These are phyloP conservation scores for Ramalina intermedia DNA, from an alignment of 495 filamentous ascomycete genomes.

Conservation along the genomic window DNA sequence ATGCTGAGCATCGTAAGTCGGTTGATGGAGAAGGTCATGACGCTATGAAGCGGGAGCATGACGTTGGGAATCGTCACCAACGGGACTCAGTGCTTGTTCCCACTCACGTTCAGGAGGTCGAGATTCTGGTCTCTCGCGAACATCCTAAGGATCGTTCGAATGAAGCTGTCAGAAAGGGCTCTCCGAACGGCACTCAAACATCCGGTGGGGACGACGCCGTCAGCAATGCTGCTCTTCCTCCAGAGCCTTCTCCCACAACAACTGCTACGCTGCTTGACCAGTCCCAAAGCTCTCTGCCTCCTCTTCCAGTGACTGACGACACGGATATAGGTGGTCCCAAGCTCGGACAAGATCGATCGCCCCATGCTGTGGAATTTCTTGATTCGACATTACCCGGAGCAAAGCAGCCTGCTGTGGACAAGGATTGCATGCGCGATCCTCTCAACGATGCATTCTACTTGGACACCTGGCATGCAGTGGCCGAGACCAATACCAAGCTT, in stretches of 20 bases:
- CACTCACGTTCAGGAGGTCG: constrained; percentile 30
- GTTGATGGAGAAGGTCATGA: constrained; percentile 65
- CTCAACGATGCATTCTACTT: constrained; percentile 70
- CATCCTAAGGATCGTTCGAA: background rate
- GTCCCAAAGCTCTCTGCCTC: constrained; percentile 45
- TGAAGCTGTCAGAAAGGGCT: constrained; percentile 19
- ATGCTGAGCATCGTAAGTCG: constrained; percentile 53
- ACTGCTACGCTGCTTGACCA: constrained; percentile 43
- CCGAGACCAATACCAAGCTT: constrained; percentile 86
- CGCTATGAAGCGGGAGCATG: constrained; percentile 43
- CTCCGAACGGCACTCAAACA: constrained; percentile 20
- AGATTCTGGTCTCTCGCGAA: constrained; percentile 43
- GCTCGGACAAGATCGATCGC: constrained; percentile 29
- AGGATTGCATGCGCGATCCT: constrained; percentile 70
- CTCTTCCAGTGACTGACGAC: constrained; percentile 54
- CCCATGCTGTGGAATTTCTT: constrained; percentile 25
- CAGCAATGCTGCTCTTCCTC: constrained; percentile 35
- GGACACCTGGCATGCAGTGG: constrained; percentile 76
- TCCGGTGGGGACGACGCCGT: constrained; percentile 21
- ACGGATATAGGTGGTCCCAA: constrained; percentile 65
- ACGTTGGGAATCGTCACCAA: constrained; percentile 39
- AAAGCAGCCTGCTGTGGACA: constrained; percentile 44
- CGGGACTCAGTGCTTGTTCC: constrained; percentile 50
- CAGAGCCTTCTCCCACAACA: constrained; percentile 30
- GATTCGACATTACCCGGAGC: constrained; percentile 54